A percentile compares a stretch with the other conserved stretches of the same genome.
These are phyloP conservation scores for Rubus parviflorus DNA, from an alignment of 306 rosid species.

Conservation along the genomic window DNA sequence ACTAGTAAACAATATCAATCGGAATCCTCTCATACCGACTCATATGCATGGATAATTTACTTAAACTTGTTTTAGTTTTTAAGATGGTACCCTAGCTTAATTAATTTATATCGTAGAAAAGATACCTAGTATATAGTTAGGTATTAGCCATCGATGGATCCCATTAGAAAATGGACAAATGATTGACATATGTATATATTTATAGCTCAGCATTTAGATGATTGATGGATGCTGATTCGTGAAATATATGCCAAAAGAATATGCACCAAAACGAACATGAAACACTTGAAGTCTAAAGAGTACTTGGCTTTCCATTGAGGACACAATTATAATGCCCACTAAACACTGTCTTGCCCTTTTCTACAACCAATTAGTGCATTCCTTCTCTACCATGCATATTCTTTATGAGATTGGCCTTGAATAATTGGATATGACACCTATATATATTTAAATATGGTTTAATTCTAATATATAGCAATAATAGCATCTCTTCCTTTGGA, in stretches of 20 bases:
- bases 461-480: neutral
- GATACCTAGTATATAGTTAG: neutral
- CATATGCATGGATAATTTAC: too few relatives aligned
- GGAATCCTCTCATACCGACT: too few relatives aligned
- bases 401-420: constrained; percentile 5
- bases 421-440: neutral
- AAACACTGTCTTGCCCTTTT: constrained; percentile 7
- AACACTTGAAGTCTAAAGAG: neutral
- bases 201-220: neutral
- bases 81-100: too few relatives aligned
- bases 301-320: neutral
- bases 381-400: neutral
- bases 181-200: neutral
- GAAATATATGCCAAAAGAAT: neutral
- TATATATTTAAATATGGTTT: neutral
- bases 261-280: neutral
- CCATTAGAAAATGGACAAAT: neutral
- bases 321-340: constrained; percentile 15
- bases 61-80: too few relatives aligned
- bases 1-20: too few relatives aligned
- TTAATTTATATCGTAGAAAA: neutral
- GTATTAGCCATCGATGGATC: neutral
- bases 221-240: neutral
- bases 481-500: neutral
- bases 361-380: neutral